phyloP scores from a whole-genome alignment of 75 land plant species.

The Selaginella moellendorffii region DNA sequence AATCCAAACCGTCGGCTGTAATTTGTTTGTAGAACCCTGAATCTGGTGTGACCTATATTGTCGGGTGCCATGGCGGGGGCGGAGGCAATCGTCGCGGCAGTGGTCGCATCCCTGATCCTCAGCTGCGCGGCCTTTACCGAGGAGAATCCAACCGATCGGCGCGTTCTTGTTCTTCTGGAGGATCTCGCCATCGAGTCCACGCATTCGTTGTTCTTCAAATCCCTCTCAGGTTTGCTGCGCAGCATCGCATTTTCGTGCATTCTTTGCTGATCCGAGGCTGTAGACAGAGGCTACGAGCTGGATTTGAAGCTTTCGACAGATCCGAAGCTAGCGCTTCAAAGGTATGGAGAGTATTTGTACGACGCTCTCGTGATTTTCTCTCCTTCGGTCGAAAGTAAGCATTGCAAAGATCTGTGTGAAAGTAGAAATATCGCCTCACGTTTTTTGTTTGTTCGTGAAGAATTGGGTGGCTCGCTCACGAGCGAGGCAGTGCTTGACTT shows the following conservation, averaged over 20 bases:
- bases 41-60: too few species aligned
- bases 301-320: slow-evolving; percentile 84
- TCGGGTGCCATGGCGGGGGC: too few species aligned
- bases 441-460: too few species aligned
- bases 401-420: too few species aligned
- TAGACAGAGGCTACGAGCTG: slow-evolving; percentile 64
- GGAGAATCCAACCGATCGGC: slow-evolving; percentile 53
- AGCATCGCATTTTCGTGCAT: background rate
- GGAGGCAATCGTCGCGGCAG: too few species aligned
- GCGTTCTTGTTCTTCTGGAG: slow-evolving; percentile 71
- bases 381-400: slow-evolving; percentile 59
- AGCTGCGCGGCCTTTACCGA: slow-evolving; percentile 31
- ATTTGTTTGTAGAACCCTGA: too few species aligned
- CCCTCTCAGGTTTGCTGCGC: slow-evolving; percentile 32
- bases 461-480: slow-evolving; percentile 72
- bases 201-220: slow-evolving; percentile 82
- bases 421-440: too few species aligned
- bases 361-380: slow-evolving; percentile 73
- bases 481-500: slow-evolving; percentile 58
- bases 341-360: slow-evolving; percentile 79
- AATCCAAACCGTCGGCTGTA: too few species aligned
- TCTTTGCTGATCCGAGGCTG: background rate
- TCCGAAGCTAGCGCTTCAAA: slow-evolving; percentile 52
- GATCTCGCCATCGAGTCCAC: slow-evolving; percentile 66
- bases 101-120: slow-evolving; percentile 14